A percentile compares a stretch with the other conserved stretches of the same genome.
phyloP scores from a whole-genome alignment of 495 filamentous ascomycete species.

The Ramalina intermedia region DNA sequence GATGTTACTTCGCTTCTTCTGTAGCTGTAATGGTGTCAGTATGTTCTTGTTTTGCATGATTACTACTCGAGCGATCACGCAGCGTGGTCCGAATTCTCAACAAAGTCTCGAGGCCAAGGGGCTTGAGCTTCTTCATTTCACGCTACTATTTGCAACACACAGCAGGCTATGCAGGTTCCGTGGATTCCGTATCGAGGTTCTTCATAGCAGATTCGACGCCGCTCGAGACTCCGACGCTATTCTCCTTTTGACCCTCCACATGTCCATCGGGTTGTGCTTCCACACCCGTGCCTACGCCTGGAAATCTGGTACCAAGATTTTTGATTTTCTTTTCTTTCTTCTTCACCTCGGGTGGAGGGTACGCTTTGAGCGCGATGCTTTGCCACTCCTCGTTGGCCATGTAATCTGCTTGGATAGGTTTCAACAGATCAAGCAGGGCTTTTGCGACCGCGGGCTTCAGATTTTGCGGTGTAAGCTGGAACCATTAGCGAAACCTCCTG shows the following conservation, averaged over 20 bases:
- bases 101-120: too few relatives aligned
- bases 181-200: not conserved
- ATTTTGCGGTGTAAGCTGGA: slow-evolving; percentile 65
- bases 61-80: too few relatives aligned
- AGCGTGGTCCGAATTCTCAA: too few relatives aligned
- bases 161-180: not conserved
- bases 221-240: not conserved
- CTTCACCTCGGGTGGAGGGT: slow-evolving; percentile 49
- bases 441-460: slow-evolving; percentile 64
- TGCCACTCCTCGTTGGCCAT: slow-evolving; percentile 64
- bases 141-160: too few relatives aligned
- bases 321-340: slow-evolving; percentile 59
- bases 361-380: slow-evolving; percentile 63
- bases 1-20: too few relatives aligned
- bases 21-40: too few relatives aligned
- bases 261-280: slow-evolving; percentile 10
- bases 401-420: slow-evolving; percentile 60
- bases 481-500: not conserved
- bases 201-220: not conserved
- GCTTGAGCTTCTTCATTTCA: too few relatives aligned
- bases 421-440: slow-evolving; percentile 55
- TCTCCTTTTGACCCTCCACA: slow-evolving; percentile 9
- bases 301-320: slow-evolving; percentile 57
- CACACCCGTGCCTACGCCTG: slow-evolving; percentile 21
- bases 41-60: too few relatives aligned